phyloP scores from a whole-genome alignment of 2,329 filamentous ascomycete species.

The Colletotrichum tabaci region DNA sequence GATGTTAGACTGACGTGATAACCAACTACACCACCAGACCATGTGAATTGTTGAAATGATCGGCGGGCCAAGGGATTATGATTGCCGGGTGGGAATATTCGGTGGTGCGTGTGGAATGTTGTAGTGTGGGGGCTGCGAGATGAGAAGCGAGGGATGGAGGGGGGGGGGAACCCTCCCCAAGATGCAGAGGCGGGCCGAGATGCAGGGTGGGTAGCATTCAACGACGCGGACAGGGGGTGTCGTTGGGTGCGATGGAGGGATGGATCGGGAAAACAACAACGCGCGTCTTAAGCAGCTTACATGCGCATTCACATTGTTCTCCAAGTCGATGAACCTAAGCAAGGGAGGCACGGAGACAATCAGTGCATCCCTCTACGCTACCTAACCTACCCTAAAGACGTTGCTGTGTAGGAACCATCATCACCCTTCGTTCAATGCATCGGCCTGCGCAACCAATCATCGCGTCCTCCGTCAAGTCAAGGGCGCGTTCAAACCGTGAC shows the following conservation, averaged over 20 bases:
- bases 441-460: background rate
- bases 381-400: background rate
- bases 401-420: background rate
- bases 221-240: background rate
- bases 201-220: conserved; percentile 12
- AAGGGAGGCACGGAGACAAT: background rate
- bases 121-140: background rate
- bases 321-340: background rate
- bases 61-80: background rate
- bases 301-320: background rate
- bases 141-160: conserved; percentile 1
- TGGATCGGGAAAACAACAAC: conserved; percentile 1
- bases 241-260: background rate
- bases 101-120: background rate
- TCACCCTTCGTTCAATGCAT: background rate
- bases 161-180: background rate
- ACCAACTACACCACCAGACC: conserved; percentile 60
- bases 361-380: background rate
- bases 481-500: background rate
- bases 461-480: conserved; percentile 12
- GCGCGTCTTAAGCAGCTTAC: background rate
- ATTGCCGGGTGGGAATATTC: background rate
- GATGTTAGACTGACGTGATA: conserved; percentile 64
- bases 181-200: conserved; percentile 16
- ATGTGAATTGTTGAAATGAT: background rate